These are phyloP conservation scores for Protea cynaroides DNA, from an alignment of 164 flowering plant genomes.

Conservation along the genomic window DNA sequence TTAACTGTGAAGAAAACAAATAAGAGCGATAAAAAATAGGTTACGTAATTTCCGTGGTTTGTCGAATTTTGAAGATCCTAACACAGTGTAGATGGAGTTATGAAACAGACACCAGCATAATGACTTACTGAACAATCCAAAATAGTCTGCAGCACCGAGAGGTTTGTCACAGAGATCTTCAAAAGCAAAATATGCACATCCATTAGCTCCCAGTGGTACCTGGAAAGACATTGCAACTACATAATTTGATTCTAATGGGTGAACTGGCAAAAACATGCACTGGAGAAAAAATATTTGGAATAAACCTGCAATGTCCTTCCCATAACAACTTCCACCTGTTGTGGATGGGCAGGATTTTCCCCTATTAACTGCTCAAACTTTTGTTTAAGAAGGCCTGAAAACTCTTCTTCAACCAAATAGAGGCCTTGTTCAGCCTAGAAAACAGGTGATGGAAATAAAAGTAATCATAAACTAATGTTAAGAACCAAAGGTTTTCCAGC, in stretches of 20 bases:
- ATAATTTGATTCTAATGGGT: not conserved
- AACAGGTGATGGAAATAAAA: conserved; percentile 11
- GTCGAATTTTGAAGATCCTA: too few relatives aligned
- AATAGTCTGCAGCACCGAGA: conserved; percentile 97
- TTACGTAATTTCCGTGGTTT: too few relatives aligned
- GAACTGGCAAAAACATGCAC: not conserved
- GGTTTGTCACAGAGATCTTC: conserved; percentile 94
- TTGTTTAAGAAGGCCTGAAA: conserved; percentile 44
- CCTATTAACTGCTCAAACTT: conserved; percentile 72
- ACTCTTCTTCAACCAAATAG: conserved; percentile 62
- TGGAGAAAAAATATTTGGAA: not conserved
- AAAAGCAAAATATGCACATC: conserved; percentile 87
- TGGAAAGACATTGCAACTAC: conserved; percentile 14
- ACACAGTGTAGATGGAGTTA: too few relatives aligned
- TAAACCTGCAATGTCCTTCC: conserved; percentile 78
- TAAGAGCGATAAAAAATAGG: too few relatives aligned
- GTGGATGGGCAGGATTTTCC: conserved; percentile 41
- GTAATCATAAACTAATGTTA: conserved; percentile 1
- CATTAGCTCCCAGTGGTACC: conserved; percentile 88
- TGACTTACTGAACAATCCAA: conserved; percentile 71
- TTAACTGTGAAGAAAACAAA: too few relatives aligned
- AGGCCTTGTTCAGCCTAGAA: conserved; percentile 81
- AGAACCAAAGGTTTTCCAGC: not conserved
- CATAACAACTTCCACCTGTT: conserved; percentile 96
- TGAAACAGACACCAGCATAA: too few relatives aligned